Evolutionary conservation across 306 rosid species (phyloP).

Genomic region (Glycyrrhiza uralensis): DNA sequence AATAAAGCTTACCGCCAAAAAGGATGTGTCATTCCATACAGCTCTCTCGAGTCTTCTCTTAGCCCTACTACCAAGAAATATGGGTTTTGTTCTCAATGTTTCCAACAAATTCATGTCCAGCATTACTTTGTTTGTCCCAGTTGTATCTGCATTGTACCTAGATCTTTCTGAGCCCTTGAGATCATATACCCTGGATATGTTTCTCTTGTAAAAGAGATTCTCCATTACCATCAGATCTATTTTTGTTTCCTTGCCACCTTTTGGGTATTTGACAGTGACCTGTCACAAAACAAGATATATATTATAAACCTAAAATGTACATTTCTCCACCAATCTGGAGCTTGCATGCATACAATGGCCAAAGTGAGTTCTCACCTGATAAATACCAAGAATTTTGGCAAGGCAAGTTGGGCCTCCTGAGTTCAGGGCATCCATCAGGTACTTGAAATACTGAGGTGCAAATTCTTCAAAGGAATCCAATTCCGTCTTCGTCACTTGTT

Average conservation of each 20-base stretch:
- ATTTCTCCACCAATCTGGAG: background rate
- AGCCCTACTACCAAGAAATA: conserved; percentile 94
- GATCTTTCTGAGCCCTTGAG: conserved; percentile 96
- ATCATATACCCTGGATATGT: conserved; percentile 81
- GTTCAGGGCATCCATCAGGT: conserved; percentile 61
- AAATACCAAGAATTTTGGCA: conserved; percentile 92
- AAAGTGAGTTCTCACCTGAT: conserved; percentile 59
- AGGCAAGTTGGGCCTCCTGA: conserved; percentile 95
- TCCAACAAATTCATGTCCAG: conserved; percentile 93
- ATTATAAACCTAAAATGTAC: background rate
- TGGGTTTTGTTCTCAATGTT: conserved; percentile 79
- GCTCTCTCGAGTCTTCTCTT: conserved; percentile 94
- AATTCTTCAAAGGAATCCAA: conserved; percentile 89
- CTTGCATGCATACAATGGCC: background rate
- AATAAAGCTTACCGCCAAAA: conserved; percentile 68
- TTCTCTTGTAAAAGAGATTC: conserved; percentile 90
- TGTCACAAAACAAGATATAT: conserved; percentile 33
- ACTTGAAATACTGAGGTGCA: conserved; percentile 81
- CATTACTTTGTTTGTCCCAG: conserved; percentile 80
- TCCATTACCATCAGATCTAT: conserved; percentile 98
- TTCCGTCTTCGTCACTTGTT: conserved; percentile 93
- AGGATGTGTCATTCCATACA: conserved; percentile 89
- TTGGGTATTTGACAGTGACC: conserved; percentile 77
- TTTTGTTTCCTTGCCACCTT: conserved; percentile 92
- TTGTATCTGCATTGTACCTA: conserved; percentile 84